These are phyloP conservation scores for Eimeria acervulina DNA, from an alignment of 169 alveolate genomes.

Conservation along the genomic window DNA sequence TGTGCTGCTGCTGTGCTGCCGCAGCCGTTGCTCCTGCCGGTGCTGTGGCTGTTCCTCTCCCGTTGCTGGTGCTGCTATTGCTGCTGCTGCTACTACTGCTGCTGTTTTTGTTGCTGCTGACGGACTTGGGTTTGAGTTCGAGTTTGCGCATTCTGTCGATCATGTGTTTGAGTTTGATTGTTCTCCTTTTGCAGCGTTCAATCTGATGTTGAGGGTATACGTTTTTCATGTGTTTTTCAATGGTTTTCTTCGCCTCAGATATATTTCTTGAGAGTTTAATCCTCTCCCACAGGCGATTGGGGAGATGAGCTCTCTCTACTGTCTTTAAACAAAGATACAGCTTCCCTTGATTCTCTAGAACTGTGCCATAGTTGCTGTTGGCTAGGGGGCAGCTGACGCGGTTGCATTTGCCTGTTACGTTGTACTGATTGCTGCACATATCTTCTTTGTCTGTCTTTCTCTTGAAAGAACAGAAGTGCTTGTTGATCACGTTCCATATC, in stretches of 20 bases:
- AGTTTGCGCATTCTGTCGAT: slow-evolving; percentile 95
- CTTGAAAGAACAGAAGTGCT: slow-evolving; percentile 83
- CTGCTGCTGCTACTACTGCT: background rate
- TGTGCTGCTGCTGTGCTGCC: slow-evolving; percentile 11
- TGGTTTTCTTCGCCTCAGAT: slow-evolving; percentile 95
- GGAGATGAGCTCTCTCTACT: slow-evolving; percentile 99
- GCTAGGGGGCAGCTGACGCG: slow-evolving; percentile 99
- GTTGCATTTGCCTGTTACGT: slow-evolving; percentile 99
- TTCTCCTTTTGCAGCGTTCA: slow-evolving; percentile 98
- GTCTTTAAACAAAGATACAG: slow-evolving; percentile 93
- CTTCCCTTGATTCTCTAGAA: slow-evolving; percentile 94
- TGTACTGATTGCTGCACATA: slow-evolving; percentile 90
- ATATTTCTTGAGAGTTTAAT: slow-evolving; percentile 95
- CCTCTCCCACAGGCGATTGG: slow-evolving; percentile 98
- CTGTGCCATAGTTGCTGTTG: slow-evolving; percentile 98
- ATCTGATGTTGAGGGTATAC: slow-evolving; percentile 96
- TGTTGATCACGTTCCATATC: slow-evolving; percentile 82
- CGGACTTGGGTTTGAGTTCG: slow-evolving; percentile 87
- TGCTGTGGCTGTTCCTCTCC: slow-evolving; percentile 82
- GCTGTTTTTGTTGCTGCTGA: background rate
- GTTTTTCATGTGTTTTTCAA: slow-evolving; percentile 95
- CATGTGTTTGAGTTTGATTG: slow-evolving; percentile 97
- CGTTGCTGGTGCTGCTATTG: background rate
- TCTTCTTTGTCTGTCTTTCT: slow-evolving; percentile 71
- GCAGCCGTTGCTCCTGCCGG: background rate